These are phyloP conservation scores for Penicillium tannophilum DNA, from an alignment of 495 filamentous ascomycete genomes.

Conservation along the genomic window DNA sequence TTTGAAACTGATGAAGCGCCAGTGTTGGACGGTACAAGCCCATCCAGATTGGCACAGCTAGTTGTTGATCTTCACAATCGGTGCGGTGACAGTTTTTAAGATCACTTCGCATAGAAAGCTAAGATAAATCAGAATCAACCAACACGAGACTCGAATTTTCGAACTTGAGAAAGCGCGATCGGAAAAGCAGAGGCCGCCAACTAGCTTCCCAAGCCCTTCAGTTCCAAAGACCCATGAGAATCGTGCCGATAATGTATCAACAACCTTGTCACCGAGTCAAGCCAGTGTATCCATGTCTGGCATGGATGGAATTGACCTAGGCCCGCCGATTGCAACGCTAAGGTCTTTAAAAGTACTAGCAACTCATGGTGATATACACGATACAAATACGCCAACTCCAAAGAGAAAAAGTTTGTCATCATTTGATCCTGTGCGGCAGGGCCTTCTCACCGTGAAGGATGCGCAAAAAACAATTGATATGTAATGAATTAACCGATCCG, in stretches of 20 bases:
- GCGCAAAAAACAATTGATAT: constrained; percentile 19
- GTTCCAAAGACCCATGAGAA: neutral
- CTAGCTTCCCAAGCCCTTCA: neutral
- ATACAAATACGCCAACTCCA: neutral
- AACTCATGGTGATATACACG: neutral
- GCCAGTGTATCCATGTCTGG: constrained; percentile 4
- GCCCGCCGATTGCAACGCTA: constrained; percentile 22
- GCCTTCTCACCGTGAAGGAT: constrained; percentile 10
- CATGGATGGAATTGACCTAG: constrained; percentile 19
- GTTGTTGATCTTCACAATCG: constrained; percentile 19
- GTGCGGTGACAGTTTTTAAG: neutral
- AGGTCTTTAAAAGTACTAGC: constrained; percentile 18
- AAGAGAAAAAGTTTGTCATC: neutral
- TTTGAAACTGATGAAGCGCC: constrained; percentile 18
- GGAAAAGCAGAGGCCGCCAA: neutral
- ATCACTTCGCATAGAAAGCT: neutral
- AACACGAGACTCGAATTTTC: constrained; percentile 21
- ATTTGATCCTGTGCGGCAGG: constrained; percentile 14
- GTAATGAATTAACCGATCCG: neutral
- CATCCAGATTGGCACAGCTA: constrained; percentile 18
- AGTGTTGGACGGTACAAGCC: constrained; percentile 14
- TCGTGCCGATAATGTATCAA: neutral
- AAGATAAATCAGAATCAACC: constrained; percentile 16
- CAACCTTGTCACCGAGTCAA: constrained; percentile 12
- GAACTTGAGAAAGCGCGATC: constrained; percentile 12